A percentile compares a stretch with the other conserved stretches of the same genome.
These are phyloP conservation scores for Phytophthora pisi DNA, from an alignment of 352 stramenopile species.

Conservation along the genomic window DNA sequence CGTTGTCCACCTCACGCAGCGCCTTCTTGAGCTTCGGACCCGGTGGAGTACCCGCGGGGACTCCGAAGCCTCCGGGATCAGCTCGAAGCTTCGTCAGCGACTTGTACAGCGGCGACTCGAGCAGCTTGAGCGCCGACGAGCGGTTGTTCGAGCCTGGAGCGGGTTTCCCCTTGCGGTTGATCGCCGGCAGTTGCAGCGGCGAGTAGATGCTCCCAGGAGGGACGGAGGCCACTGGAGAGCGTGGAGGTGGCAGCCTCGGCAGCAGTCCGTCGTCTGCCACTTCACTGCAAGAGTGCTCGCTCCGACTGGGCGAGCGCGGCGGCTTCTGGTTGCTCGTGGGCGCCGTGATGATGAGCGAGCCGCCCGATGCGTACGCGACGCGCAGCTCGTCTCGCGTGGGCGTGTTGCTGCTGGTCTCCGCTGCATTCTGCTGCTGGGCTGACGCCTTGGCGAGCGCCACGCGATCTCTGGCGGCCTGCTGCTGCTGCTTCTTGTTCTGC, in stretches of 20 bases:
- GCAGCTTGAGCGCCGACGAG: slow-evolving; percentile 53
- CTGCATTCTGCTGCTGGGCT: neutral
- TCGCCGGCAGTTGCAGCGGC: slow-evolving; percentile 37
- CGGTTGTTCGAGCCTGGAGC: slow-evolving; percentile 25
- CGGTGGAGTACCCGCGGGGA: slow-evolving; percentile 15
- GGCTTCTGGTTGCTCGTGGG: slow-evolving; percentile 22
- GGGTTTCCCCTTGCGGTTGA: slow-evolving; percentile 35
- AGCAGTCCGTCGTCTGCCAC: slow-evolving; percentile 14
- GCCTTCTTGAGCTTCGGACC: slow-evolving; percentile 56
- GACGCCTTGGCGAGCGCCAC: slow-evolving; percentile 45
- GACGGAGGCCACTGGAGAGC: slow-evolving; percentile 29
- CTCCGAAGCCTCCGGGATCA: slow-evolving; percentile 32
- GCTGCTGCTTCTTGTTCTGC: slow-evolving; percentile 79
- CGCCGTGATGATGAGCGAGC: slow-evolving; percentile 58
- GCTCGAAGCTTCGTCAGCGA: slow-evolving; percentile 62
- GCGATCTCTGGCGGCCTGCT: slow-evolving; percentile 53
- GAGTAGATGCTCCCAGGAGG: slow-evolving; percentile 31
- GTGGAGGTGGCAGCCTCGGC: slow-evolving; percentile 28
- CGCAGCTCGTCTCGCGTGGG: slow-evolving; percentile 66
- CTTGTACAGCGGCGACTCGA: slow-evolving; percentile 79
- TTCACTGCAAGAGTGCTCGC: slow-evolving; percentile 30
- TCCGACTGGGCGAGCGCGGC: slow-evolving; percentile 30
- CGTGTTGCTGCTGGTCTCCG: slow-evolving; percentile 15
- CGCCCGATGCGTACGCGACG: slow-evolving; percentile 56
- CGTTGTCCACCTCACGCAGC: slow-evolving; percentile 74